Base-by-base conservation (phyloP, 495 filamentous ascomycete species). In the Penicillium maclennaniae region DNA sequence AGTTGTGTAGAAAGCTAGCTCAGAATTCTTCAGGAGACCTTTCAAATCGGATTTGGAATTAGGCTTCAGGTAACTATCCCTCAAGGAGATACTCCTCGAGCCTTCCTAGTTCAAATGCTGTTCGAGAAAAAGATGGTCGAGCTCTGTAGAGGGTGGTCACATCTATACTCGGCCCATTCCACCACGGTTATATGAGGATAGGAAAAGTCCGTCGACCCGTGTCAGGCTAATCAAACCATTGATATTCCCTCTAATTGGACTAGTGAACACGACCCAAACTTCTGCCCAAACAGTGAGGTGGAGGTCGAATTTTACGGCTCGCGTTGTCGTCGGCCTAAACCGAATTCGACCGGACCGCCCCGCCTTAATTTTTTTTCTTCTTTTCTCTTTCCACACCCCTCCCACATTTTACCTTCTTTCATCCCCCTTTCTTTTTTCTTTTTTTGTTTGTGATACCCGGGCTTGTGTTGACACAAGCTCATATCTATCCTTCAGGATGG, bases 401-500 rank as follows among this genome's bases (percentile, higher is more conserved):
- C 55, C 49, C 58, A 56, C 54, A 43, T 57, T 55, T 55, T 44
- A 56, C 53, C 45, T 55, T 47, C 55, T 58, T 44, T 41, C 47
- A 45, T 51, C 59, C 44, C 47, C 50, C 51, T 54, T 59, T 53
- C 55, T 42, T 55, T 54, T 56, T 59, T 51, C n/a, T n/a, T 56
- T 49, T 57, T 53, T 51, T 58, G 23, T 23, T 23, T 23, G 23
- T 23, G 45, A 61, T 51, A 48, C 47, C 53, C 39, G 26, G 48
- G 51, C 23, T 23, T 23, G 23, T 23, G 23, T 23, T 23, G 23
- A 23, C 23, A 23, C 23, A 23, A 23, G 23, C 23, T 23, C 23
- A 23, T 23, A 23, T 23, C 23, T 23, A 7, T 50, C 21, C 43
- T 59, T 27, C 42, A 54, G 57, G 64, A 91, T 91, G 87, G 86